Conservation (phyloP, 257 asterid species). For the Linaria vulgaris region DNA sequence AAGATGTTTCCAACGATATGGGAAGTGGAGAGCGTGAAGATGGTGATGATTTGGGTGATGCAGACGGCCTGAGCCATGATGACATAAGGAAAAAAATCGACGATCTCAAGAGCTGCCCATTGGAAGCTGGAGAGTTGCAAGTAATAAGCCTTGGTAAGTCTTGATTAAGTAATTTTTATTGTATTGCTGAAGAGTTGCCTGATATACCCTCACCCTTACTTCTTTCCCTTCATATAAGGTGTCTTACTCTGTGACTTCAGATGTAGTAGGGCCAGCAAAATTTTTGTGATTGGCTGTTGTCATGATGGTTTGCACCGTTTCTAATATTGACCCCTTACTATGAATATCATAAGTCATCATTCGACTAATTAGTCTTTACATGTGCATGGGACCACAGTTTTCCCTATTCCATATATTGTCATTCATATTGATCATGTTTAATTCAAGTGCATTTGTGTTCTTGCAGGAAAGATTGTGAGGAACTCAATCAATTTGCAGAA, state of each 20-base stretch:
- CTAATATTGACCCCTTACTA: slow-evolving; percentile 1
- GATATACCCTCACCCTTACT: not conserved
- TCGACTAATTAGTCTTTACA: slow-evolving; percentile 18
- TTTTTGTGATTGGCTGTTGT: slow-evolving; percentile 9
- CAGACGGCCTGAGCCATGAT: slow-evolving; percentile 48
- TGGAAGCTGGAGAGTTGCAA: slow-evolving; percentile 69
- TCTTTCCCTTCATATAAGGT: slow-evolving; percentile 17
- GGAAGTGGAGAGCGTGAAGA: slow-evolving; percentile 53
- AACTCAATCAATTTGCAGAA: slow-evolving; percentile 68
- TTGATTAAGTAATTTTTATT: slow-evolving; percentile 11
- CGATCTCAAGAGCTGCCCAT: slow-evolving; percentile 52
- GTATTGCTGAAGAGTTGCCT: slow-evolving; percentile 10
- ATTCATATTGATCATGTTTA: slow-evolving; percentile 20
- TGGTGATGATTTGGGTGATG: slow-evolving; percentile 48
- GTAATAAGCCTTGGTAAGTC: slow-evolving; percentile 70
- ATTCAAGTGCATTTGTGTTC: slow-evolving; percentile 29
- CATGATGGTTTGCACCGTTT: slow-evolving; percentile 23
- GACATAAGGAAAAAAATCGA: slow-evolving; percentile 56
- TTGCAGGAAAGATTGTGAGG: slow-evolving; percentile 74
- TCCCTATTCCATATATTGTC: no score
- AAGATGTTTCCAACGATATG: slow-evolving; percentile 39
- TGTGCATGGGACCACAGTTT: not conserved
- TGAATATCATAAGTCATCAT: slow-evolving; percentile 22
- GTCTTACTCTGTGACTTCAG: slow-evolving; percentile 12
- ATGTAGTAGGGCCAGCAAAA: slow-evolving; percentile 3